Evolutionary conservation across 768 basidiomycete species (phyloP), one percentile per base, ranked within the genome.

Genomic region (Pseudohyphozyma bogoriensis): DNA sequence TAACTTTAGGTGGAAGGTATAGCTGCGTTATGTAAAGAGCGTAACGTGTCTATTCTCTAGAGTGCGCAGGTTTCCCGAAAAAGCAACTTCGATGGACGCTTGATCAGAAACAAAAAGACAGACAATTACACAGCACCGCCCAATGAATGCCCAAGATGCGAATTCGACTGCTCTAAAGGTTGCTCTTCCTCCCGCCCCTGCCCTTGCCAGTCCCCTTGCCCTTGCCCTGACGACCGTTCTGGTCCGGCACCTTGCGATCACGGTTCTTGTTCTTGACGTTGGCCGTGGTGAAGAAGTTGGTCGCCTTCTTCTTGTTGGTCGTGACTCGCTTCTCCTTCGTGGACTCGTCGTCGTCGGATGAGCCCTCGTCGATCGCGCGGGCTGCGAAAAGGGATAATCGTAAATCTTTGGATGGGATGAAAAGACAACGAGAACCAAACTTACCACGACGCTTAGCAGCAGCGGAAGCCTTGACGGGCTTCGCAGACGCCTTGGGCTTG

Each of bases 241-340:
- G 37, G 40, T 54, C 50, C 6, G 53, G 53, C 2, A 31, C 39
- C 0, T 32, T 31, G n/a, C 42, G 39, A 29, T 54, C 40, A 2
- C 53, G 40, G 53, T 54, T 54, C 53, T 54, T 54, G 53, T 67
- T 67, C 56, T 67, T 67, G 57, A 67, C 66, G 62, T 67, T 67
- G 39, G 66, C 66, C 20, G 42, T 46, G 12, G 66, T 67, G 60
- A 58, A 64, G 62, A 61, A 67, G 76, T 97, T 96, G 58, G 80
- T 78, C 13, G 87, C 82, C 75, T 87, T 90, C 77, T 83, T 85
- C 89, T 99, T 99, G 79, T 84, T 89, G 1, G 95, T 97, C 69
- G 82, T 93, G 88, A 93, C 87, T 22, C 93, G 86, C 31, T 80
- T 73, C 66, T 80, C 85, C 73, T 88, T 89, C 1, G 68, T 70